Conservation (phyloP, 192 early-diverging fungal genomes). For the Oehlia diaphana region DNA sequence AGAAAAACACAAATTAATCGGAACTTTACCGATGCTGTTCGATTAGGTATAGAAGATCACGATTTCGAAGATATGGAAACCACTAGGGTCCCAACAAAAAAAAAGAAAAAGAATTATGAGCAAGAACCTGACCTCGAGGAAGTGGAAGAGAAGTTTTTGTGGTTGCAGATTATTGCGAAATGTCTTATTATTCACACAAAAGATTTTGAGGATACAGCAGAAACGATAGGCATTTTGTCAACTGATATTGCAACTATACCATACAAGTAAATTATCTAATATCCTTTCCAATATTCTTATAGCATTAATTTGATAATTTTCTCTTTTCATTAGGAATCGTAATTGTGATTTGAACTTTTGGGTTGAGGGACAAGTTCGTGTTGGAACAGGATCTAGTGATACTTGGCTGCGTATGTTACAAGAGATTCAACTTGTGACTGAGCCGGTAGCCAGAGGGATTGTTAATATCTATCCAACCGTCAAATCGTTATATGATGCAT, state of each 20-base stretch:
- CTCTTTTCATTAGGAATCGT: slow-evolving; percentile 3
- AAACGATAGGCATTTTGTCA: slow-evolving; percentile 33
- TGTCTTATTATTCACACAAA: slow-evolving; percentile 36
- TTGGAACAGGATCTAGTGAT: slow-evolving; percentile 34
- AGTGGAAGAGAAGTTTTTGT: slow-evolving; percentile 33
- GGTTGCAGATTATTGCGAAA: slow-evolving; percentile 34
- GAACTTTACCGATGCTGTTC: slow-evolving; percentile 35
- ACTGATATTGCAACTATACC: slow-evolving; percentile 33
- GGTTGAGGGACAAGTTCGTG: slow-evolving; percentile 17
- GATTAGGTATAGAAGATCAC: neutral
- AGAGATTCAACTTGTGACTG: slow-evolving; percentile 43
- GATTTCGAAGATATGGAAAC: neutral
- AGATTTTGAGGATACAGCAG: slow-evolving; percentile 36
- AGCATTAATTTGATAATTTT: neutral
- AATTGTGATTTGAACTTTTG: slow-evolving; percentile 25
- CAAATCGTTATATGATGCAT: slow-evolving; percentile 34
- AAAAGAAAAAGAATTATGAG: slow-evolving; percentile 6
- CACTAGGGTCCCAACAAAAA: neutral
- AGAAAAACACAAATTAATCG: slow-evolving; percentile 27
- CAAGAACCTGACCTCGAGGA: slow-evolving; percentile 26
- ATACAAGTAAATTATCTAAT: slow-evolving; percentile 36
- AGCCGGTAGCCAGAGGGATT: slow-evolving; percentile 39
- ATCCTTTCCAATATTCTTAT: neutral
- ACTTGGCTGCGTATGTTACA: slow-evolving; percentile 45
- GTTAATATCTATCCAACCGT: slow-evolving; percentile 34